Conservation (phyloP, 2,329 filamentous ascomycete species). For the Alternaria solani region DNA sequence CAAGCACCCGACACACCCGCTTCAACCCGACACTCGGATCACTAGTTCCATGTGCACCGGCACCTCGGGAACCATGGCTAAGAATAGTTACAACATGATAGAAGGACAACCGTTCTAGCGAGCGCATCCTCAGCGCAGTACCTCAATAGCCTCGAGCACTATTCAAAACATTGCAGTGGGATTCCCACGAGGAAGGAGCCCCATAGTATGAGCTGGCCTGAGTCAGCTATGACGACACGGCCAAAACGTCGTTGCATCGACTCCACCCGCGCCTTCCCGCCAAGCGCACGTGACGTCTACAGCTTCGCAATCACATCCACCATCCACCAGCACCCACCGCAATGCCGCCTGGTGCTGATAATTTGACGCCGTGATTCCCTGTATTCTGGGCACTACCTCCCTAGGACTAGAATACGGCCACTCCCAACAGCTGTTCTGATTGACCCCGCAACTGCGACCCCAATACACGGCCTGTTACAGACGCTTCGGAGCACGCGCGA, state of each 20-base stretch:
- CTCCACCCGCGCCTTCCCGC: background rate
- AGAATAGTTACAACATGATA: slow-evolving; percentile 2
- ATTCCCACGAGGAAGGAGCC: background rate
- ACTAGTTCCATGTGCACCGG: background rate
- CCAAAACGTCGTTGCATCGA: background rate
- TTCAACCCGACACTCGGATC: background rate
- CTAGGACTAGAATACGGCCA: background rate
- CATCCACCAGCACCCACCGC: background rate
- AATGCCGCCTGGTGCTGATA: background rate
- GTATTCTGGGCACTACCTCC: background rate
- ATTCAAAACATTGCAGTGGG: background rate
- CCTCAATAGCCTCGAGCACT: background rate
- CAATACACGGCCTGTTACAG: background rate
- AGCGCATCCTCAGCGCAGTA: background rate
- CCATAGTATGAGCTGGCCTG: background rate
- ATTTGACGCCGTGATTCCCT: background rate
- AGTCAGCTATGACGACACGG: slow-evolving; percentile 2
- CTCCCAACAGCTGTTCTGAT: background rate
- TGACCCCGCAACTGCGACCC: background rate
- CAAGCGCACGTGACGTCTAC: background rate
- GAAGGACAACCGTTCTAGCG: background rate
- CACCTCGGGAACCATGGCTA: slow-evolving; percentile 5
- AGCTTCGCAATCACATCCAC: background rate
- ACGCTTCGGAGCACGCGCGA: background rate
- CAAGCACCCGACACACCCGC: background rate